phyloP scores from a whole-genome alignment of 768 basidiomycete genomes.

The Imleria badia region DNA sequence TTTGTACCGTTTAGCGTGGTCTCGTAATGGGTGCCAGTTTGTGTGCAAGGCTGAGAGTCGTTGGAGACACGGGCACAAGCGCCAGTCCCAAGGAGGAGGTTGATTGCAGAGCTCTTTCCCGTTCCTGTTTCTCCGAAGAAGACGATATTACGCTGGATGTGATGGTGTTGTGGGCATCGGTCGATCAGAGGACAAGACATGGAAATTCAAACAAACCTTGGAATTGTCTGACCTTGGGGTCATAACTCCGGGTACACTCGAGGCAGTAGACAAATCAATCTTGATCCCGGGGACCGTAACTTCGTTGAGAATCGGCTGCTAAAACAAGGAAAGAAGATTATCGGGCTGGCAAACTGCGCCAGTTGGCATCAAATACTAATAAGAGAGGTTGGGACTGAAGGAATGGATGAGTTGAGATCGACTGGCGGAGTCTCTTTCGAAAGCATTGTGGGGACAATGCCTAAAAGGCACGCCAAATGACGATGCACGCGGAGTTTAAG shows the following conservation, averaged over 20 bases:
- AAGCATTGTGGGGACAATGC: neutral
- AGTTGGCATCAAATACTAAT: neutral
- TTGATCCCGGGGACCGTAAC: neutral
- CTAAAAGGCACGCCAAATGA: neutral
- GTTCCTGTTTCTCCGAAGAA: slow-evolving; percentile 25
- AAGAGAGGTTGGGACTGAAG: neutral
- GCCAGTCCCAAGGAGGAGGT: slow-evolving; percentile 18
- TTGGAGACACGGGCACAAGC: slow-evolving; percentile 7
- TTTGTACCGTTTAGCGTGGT: neutral
- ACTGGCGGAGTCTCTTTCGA: neutral
- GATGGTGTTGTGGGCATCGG: neutral
- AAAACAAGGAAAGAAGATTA: neutral
- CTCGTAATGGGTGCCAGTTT: neutral
- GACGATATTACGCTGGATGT: slow-evolving; percentile 14
- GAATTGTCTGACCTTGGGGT: neutral
- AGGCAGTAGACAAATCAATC: neutral
- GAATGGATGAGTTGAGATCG: neutral
- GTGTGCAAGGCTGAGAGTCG: slow-evolving; percentile 20
- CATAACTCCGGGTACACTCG: neutral
- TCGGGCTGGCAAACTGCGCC: neutral
- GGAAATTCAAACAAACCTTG: slow-evolving; percentile 11
- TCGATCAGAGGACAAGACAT: neutral
- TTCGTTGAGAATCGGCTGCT: neutral
- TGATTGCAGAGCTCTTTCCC: slow-evolving; percentile 31
- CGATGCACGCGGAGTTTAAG: neutral